A percentile compares a stretch with the other conserved stretches of the same genome.
These are phyloP conservation scores for Psilocybe azurescens DNA, from an alignment of 768 basidiomycete genomes.

Conservation along the genomic window DNA sequence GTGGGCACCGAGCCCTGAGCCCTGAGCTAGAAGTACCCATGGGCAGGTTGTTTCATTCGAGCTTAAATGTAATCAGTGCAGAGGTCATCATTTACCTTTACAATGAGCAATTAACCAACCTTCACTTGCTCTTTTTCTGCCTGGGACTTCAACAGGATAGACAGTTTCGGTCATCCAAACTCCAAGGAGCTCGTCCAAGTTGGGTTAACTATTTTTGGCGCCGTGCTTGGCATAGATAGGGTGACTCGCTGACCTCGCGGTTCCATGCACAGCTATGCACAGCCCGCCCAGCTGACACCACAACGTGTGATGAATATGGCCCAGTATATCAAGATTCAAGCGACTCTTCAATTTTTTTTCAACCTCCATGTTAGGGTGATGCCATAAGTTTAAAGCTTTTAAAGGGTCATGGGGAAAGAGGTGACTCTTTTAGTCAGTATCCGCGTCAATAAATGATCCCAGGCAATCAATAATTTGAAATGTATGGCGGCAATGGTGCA, in stretches of 20 bases:
- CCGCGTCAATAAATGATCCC: conserved; percentile 3
- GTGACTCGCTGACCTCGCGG: background rate
- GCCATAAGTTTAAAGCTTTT: background rate
- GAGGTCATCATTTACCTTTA: background rate
- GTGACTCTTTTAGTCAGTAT: background rate
- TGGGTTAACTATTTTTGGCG: background rate
- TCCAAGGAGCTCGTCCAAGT: background rate
- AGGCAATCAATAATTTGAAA: conserved; percentile 6
- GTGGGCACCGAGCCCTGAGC: background rate
- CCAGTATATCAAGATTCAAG: background rate
- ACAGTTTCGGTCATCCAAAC: conserved; percentile 1
- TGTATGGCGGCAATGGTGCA: conserved; percentile 10
- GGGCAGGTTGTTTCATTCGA: too few species aligned
- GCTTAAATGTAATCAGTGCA: background rate
- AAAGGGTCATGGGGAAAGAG: conserved; percentile 3
- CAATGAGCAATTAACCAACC: background rate
- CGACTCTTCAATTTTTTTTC: background rate
- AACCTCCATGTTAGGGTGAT: background rate
- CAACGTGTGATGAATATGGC: background rate
- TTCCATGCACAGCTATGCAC: background rate
- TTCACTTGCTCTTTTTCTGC: background rate
- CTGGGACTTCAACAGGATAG: background rate
- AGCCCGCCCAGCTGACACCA: background rate
- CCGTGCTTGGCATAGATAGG: conserved; percentile 5
- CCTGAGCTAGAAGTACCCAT: background rate